Evolutionary conservation across 257 asterid genomes (phyloP), one percentile per base, ranked within the genome.

Genomic region (Solanum chiquidenum): DNA sequence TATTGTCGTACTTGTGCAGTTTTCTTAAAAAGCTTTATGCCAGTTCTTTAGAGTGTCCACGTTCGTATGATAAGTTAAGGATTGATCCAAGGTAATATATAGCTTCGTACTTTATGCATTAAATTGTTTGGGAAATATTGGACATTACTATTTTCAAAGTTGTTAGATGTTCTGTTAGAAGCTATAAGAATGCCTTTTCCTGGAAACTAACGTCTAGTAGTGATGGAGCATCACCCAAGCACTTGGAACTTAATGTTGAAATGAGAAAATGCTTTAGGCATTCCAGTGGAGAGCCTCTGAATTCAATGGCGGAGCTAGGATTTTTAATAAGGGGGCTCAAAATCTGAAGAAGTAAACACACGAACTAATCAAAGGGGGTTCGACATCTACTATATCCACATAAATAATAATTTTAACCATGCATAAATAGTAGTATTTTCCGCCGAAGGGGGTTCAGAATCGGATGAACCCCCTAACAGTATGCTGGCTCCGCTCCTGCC

Each of bases 61-160:
- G 98, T 84, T 97, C 99, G 25, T 97, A 97, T 83, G 99, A 97
- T 90, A 97, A 94, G 92, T 91, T 97, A 88, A 92, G 99, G 91
- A 91, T 93, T 88, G 90, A 97, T 91, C 97, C 98, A 87, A 94
- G 99, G 99, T 97, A 93, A 87, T 64, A 84, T 35, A 42, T 83
- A 62, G 74, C 34, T 52, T 73, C 37, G 16, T 73, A 20, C 60
- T 73, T 74, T 9, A 82, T 82, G 71, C 69, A 82, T 82, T 49
- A 49, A 49, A 31, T 82, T 38, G 31, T 49, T 44, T 2, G 2
- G 71, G 31, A 20, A 18, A 14, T 31, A 16, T 44, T 49, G 44
- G 29, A 31, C 29, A 82, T 82, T 27, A 29, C 85, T 31, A 31
- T 31, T 49, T 49, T 68, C 40, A 64, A n/a, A 29, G 60, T 68